Evolutionary conservation across 352 stramenopile species (phyloP), one percentile per base, ranked within the genome.

Genomic region (Discostella stelligera): DNA sequence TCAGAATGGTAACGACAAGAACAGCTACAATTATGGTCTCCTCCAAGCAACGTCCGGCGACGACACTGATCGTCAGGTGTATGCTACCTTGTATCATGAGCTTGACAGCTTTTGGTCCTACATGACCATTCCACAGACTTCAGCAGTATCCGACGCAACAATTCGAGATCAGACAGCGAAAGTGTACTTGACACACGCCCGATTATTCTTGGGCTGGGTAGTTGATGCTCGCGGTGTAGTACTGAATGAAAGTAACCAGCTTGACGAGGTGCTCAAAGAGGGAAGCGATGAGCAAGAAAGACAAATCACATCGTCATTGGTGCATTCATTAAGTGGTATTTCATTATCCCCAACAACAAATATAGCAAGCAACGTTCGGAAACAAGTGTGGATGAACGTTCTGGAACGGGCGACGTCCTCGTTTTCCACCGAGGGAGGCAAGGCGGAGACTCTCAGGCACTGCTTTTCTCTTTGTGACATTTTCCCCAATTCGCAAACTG

Each of bases 161-260:
- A 89, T 93, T 60, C 77, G 85, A 53, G 74, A 83, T 23, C 69
- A 79, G 11, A 94, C 89, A 7, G 89, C 89, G 18, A 73, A 87
- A 25, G 82, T 92, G 8, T 94, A 94, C 50, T 66, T 91, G 66
- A 78, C 80, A 49, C 86, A 93, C 74, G 82, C 84, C 16, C 84
- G 80, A 54, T 74, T 90, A 50, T 92, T 91, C 55, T 65, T 92
- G 13, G 87, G 89, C 14, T 94, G 83, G 80, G 82, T 79, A 32
- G 44, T 86, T 20, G 66, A 74, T 55, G 55, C 60, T 11, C 52
- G 66, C 11, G 64, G 48, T 32, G 48, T 78, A 46, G 21, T 71
- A 8, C 20, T 56, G 0, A 1, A 27, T 1, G 55, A 67, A 55
- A 55, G 14, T 27, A 39, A 74, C 30, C 49, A 59, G 20, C 25